A percentile compares a stretch with the other conserved stretches of the same genome.
These are phyloP conservation scores for Paulownia fortunei DNA, from an alignment of 257 asterid genomes.

Conservation along the genomic window DNA sequence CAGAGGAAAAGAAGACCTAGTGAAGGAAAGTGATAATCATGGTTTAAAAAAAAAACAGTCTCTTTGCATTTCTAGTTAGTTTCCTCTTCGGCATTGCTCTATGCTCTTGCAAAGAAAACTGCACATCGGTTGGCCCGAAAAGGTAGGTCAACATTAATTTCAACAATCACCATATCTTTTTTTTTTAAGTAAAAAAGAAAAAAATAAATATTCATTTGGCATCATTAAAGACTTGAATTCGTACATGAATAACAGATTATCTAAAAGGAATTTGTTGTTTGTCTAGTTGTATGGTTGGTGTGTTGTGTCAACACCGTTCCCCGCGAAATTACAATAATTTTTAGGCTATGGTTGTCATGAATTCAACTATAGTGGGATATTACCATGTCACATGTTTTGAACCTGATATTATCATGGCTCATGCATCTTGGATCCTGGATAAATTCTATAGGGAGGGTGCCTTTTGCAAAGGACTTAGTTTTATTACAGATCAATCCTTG, in stretches of 20 bases:
- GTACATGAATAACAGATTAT: too few relatives aligned
- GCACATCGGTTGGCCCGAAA: too few relatives aligned
- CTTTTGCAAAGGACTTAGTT: background rate
- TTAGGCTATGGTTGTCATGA: background rate
- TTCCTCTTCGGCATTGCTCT: background rate
- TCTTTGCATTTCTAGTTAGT: background rate
- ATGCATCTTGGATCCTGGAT: background rate
- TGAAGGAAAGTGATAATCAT: background rate
- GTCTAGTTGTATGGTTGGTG: background rate
- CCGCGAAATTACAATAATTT: background rate
- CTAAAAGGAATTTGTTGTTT: too few relatives aligned
- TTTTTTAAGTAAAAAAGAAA: too few relatives aligned
- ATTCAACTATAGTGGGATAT: background rate
- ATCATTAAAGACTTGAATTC: too few relatives aligned
- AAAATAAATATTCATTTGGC: too few relatives aligned
- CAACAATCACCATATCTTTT: too few relatives aligned
- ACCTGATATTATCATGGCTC: background rate
- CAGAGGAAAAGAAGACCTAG: too few relatives aligned
- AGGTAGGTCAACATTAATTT: too few relatives aligned
- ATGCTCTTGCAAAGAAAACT: background rate
- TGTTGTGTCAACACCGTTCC: background rate
- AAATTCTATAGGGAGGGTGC: background rate
- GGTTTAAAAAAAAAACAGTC: background rate
- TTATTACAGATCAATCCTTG: background rate
- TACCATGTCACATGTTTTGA: background rate